Percentiles rank a stretch among this genome's conserved stretches.
Conservation (phyloP, 305 asterid genomes). For the Solanum aculeatissimum region DNA sequence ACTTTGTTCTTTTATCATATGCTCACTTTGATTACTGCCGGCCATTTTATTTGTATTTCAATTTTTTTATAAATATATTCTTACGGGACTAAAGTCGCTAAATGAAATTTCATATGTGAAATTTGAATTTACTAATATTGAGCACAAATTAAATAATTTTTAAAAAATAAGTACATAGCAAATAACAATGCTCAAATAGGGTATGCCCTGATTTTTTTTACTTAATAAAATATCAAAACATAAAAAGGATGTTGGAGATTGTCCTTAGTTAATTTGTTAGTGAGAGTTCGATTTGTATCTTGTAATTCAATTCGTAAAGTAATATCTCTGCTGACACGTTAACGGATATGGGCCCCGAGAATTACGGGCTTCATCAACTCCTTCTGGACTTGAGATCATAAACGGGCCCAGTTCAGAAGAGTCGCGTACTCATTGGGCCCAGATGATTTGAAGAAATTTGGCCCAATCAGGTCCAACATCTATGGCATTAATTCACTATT, state of each 20-base stretch:
- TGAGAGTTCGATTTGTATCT: background rate
- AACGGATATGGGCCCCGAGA: background rate
- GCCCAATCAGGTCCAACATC: background rate
- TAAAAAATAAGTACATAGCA: too few species aligned
- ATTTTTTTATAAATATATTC: background rate
- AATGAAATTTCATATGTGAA: too few species aligned
- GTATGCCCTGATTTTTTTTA: background rate
- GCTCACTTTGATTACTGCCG: too few species aligned
- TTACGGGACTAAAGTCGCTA: background rate
- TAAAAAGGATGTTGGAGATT: too few species aligned
- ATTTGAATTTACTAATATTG: too few species aligned
- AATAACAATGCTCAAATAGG: too few species aligned
- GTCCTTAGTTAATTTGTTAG: background rate
- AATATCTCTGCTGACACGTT: background rate
- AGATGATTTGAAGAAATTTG: background rate
- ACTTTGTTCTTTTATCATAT: too few species aligned
- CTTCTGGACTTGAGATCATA: background rate
- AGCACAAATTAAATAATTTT: too few species aligned
- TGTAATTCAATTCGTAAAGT: background rate
- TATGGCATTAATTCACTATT: too few species aligned
- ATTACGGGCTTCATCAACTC: background rate
- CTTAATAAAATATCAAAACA: background rate
- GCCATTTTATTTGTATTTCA: too few species aligned
- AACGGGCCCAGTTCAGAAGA: too few species aligned
- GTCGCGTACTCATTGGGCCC: background rate